Conservation (phyloP, 768 basidiomycete genomes). For the Termitomyces heimii region DNA sequence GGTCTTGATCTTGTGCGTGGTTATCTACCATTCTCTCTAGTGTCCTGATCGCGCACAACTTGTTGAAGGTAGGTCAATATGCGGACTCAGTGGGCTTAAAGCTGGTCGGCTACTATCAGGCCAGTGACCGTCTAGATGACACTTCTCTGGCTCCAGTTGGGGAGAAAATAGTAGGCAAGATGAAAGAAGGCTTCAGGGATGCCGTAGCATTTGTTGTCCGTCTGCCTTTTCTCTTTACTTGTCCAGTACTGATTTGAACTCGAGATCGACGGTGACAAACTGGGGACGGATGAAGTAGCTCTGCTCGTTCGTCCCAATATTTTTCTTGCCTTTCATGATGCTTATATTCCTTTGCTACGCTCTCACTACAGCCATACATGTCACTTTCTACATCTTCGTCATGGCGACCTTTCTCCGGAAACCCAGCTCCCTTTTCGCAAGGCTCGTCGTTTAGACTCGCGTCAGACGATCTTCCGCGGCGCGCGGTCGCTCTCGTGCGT, state of each 20-base stretch:
- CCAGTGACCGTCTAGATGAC: slow-evolving; percentile 59
- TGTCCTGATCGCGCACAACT: background rate
- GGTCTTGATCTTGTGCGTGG: slow-evolving; percentile 62
- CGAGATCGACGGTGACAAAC: slow-evolving; percentile 56
- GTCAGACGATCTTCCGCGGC: slow-evolving; percentile 36
- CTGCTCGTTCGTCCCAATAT: slow-evolving; percentile 44
- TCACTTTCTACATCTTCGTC: slow-evolving; percentile 25
- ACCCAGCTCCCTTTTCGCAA: slow-evolving; percentile 35
- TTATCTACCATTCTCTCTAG: background rate
- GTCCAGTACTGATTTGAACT: slow-evolving; percentile 1
- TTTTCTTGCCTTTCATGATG: background rate
- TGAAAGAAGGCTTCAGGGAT: slow-evolving; percentile 47
- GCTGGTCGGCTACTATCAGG: slow-evolving; percentile 75
- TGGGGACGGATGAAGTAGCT: slow-evolving; percentile 47
- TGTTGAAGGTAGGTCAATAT: slow-evolving; percentile 48
- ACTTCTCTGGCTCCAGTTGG: slow-evolving; percentile 58
- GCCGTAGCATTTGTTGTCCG: slow-evolving; percentile 69
- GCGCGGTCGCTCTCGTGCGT: slow-evolving; percentile 43
- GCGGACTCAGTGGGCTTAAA: slow-evolving; percentile 46
- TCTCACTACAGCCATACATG: slow-evolving; percentile 43
- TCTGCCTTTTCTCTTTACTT: slow-evolving; percentile 3
- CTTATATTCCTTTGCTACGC: background rate
- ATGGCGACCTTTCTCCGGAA: slow-evolving; percentile 43
- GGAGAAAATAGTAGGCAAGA: slow-evolving; percentile 52
- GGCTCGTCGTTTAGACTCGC: slow-evolving; percentile 43